A percentile compares a stretch with the other conserved stretches of the same genome.
These are phyloP conservation scores for Phaseolus lunatus DNA, from an alignment of 306 rosid genomes.

Conservation along the genomic window DNA sequence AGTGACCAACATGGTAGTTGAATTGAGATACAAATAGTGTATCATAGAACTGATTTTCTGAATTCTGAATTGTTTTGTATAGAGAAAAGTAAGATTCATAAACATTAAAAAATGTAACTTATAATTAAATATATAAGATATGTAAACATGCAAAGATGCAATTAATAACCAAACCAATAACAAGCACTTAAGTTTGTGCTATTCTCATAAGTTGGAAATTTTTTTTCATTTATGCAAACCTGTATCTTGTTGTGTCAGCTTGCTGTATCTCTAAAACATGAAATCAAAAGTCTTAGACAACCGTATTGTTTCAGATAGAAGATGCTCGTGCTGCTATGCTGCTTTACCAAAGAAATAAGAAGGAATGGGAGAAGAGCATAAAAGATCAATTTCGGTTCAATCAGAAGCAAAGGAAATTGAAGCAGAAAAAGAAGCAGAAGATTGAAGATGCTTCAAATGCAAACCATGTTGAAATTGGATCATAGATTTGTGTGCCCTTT, in stretches of 20 bases:
- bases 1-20: too few species aligned
- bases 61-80: too few species aligned
- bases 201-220: neutral
- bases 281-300: slow-evolving; percentile 20
- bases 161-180: too few species aligned
- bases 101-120: too few species aligned
- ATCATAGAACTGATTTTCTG: too few species aligned
- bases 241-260: slow-evolving; percentile 2
- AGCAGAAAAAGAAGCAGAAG: slow-evolving; percentile 66
- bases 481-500: slow-evolving; percentile 40
- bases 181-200: too few species aligned
- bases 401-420: slow-evolving; percentile 76
- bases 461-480: slow-evolving; percentile 26
- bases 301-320: slow-evolving; percentile 61
- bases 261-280: neutral
- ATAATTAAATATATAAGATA: too few species aligned
- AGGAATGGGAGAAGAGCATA: slow-evolving; percentile 75
- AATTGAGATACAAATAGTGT: too few species aligned
- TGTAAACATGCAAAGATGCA: too few species aligned
- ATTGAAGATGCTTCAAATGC: slow-evolving; percentile 48
- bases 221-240: neutral
- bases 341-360: slow-evolving; percentile 81
- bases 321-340: slow-evolving; percentile 96
- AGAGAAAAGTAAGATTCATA: too few species aligned
- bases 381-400: slow-evolving; percentile 67